Evolutionary conservation across 2,329 filamentous ascomycete species (phyloP).

Genomic region (Aspergillus transmontanensis): DNA sequence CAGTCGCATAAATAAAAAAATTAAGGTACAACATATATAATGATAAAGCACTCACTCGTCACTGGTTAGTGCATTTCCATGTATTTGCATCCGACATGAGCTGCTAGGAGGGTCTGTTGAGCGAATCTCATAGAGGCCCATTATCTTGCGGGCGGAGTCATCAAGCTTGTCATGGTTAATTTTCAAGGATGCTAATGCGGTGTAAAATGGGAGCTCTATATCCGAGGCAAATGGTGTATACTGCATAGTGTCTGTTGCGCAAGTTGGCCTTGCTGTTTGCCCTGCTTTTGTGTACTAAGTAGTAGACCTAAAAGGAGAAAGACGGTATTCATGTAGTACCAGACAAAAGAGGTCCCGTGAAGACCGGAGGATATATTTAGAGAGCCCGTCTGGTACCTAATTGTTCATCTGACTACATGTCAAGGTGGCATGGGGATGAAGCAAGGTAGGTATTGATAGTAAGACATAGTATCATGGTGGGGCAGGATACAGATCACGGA

Average conservation of each 20-base stretch:
- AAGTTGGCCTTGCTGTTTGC: not conserved
- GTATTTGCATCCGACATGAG: conserved; percentile 86
- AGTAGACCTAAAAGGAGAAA: not conserved
- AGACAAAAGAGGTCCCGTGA: not conserved
- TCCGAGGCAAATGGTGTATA: conserved; percentile 92
- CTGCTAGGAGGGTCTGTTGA: conserved; percentile 69
- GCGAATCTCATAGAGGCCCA: conserved; percentile 87
- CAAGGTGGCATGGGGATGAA: not conserved
- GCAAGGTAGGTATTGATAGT: not conserved
- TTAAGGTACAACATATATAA: not conserved
- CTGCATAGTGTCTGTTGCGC: conserved; percentile 50
- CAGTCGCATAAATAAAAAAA: not conserved
- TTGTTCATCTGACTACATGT: not conserved
- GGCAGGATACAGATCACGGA: not conserved
- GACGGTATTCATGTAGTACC: not conserved
- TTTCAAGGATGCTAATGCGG: conserved; percentile 86
- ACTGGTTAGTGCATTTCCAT: conserved; percentile 80
- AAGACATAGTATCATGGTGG: not conserved
- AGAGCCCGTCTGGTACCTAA: not conserved
- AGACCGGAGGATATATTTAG: not conserved
- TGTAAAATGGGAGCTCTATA: conserved; percentile 94
- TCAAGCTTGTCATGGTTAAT: conserved; percentile 97
- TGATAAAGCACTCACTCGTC: conserved; percentile 67
- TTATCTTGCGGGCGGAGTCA: conserved; percentile 82
- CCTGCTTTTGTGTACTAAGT: not conserved